A percentile compares a stretch with the other conserved stretches of the same genome.
phyloP scores from a whole-genome alignment of 2,329 filamentous ascomycete species.

The Fusarium pseudoanthophilum region DNA sequence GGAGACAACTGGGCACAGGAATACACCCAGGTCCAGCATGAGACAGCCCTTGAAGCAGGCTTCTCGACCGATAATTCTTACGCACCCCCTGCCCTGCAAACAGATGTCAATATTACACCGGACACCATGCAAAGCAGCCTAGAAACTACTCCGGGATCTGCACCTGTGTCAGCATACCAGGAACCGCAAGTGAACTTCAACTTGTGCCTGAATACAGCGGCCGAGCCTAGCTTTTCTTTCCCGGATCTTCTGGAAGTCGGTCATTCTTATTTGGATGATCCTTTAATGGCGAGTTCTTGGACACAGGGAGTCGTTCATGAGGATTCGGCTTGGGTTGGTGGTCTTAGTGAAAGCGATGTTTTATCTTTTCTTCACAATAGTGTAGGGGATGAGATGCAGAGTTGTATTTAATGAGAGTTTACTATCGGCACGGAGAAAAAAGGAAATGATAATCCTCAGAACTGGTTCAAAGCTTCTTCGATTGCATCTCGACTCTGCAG shows the following conservation, averaged over 20 bases:
- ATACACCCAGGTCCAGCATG: background rate
- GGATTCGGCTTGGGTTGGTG: background rate
- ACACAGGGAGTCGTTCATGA: background rate
- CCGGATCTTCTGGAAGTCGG: background rate
- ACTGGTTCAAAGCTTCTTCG: background rate
- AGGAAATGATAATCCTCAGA: background rate
- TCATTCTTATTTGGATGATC: background rate
- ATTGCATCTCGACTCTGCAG: background rate
- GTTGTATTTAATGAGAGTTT: background rate
- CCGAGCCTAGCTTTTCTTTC: background rate
- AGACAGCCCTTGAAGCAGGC: background rate
- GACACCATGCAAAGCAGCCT: background rate
- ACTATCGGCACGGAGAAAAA: background rate
- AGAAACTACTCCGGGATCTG: background rate
- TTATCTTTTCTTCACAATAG: background rate
- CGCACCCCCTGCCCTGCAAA: background rate
- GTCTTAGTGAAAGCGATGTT: background rate
- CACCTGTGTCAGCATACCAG: background rate
- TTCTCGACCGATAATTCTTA: background rate
- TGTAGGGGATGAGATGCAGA: background rate
- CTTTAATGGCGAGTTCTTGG: background rate
- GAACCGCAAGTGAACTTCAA: background rate
- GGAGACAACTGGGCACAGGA: slow-evolving; percentile 11
- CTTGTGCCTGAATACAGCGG: background rate
- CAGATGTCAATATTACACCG: background rate